Evolutionary conservation across 176 grass and related monocot genomes (phyloP).

Genomic region (Stipa capillata): DNA sequence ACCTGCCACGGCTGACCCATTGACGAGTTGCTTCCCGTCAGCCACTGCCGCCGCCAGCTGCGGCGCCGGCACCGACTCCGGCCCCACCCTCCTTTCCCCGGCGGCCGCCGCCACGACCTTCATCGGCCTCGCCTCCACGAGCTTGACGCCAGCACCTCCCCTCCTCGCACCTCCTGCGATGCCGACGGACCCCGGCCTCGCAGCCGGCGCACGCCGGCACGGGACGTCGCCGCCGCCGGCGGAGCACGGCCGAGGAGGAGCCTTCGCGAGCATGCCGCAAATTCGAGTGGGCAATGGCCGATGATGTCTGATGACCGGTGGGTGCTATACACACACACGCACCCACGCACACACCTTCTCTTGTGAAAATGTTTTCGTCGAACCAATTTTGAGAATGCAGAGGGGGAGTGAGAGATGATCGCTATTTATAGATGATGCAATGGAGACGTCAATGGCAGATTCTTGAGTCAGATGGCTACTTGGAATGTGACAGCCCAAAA

Average conservation of each 20-base stretch:
- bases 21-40: neutral
- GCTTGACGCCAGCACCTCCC: neutral
- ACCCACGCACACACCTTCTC: neutral
- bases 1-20: slow-evolving; percentile 21
- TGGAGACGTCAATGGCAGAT: neutral
- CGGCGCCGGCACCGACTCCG: neutral
- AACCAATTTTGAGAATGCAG: neutral
- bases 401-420: neutral
- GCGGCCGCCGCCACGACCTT: neutral
- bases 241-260: neutral
- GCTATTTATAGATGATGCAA: neutral
- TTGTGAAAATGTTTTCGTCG: neutral
- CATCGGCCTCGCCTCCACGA: neutral
- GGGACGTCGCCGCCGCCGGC: neutral
- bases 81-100: neutral
- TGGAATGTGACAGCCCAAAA: too few species aligned
- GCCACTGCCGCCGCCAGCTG: neutral
- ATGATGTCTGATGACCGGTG: neutral
- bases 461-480: neutral
- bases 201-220: neutral
- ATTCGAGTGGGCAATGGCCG: neutral
- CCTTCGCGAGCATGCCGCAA: slow-evolving; percentile 13
- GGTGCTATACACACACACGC: neutral
- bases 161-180: neutral
- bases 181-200: neutral